These are phyloP conservation scores for Protomyces pachydermus DNA, from an alignment of 1,139 yeast genomes.

Conservation along the genomic window DNA sequence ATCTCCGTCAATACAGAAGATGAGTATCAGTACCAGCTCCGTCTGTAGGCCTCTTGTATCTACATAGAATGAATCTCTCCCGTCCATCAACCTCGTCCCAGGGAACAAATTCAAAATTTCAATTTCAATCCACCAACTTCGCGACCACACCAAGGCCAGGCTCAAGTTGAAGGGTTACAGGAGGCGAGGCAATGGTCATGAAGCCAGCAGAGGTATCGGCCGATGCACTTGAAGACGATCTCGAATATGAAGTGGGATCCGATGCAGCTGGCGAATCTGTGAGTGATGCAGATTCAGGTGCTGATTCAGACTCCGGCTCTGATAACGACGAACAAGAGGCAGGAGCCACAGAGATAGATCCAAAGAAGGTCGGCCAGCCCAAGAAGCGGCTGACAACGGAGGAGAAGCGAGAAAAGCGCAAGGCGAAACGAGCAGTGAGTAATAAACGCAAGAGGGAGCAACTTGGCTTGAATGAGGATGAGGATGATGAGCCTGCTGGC, in stretches of 20 bases:
- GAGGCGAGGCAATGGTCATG: neutral
- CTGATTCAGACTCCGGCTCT: neutral
- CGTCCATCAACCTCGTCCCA: no score
- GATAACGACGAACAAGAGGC: neutral
- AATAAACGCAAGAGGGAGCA: constrained; percentile 9
- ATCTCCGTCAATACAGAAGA: constrained; percentile 27
- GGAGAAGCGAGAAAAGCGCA: constrained; percentile 8
- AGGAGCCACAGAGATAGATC: neutral
- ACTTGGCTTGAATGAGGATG: neutral
- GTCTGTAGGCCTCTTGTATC: neutral
- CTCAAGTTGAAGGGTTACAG: no score
- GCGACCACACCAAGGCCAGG: no score
- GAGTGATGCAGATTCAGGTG: neutral
- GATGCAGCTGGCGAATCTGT: constrained; percentile 12
- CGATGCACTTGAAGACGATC: constrained; percentile 18
- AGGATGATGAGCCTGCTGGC: neutral
- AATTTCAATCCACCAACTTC: no score
- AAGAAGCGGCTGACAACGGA: neutral
- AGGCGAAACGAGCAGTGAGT: constrained; percentile 1
- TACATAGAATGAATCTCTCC: neutral
- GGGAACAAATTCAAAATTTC: no score
- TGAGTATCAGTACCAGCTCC: constrained; percentile 28
- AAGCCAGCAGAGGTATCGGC: constrained; percentile 5
- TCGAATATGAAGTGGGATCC: constrained; percentile 22
- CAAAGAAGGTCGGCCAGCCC: neutral